Conservation (phyloP, 306 rosid genomes). For the Sicyos baderoa region DNA sequence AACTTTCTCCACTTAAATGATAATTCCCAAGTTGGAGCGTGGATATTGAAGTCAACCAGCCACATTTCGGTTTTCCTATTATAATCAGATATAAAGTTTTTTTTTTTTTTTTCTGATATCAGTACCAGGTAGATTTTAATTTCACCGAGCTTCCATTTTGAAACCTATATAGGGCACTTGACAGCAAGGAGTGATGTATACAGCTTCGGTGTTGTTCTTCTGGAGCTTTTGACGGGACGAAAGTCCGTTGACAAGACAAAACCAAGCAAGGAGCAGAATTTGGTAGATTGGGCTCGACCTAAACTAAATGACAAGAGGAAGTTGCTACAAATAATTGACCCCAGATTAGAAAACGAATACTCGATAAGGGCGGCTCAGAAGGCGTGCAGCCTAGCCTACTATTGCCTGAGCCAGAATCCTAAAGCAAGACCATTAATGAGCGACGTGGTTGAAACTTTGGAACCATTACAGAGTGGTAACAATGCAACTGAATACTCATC, state of each 20-base stretch:
- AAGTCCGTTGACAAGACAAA: conserved; percentile 90
- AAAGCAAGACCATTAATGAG: conserved; percentile 99
- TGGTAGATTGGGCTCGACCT: conserved; percentile 99
- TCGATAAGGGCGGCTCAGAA: conserved; percentile 95
- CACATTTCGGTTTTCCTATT: background rate
- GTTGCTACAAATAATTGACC: conserved; percentile 89
- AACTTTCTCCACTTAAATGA: background rate
- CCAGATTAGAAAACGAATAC: conserved; percentile 86
- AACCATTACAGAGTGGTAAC: conserved; percentile 75
- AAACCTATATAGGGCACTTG: conserved; percentile 69
- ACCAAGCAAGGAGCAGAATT: conserved; percentile 89
- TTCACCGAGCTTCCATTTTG: conserved; percentile 14
- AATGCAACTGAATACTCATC: conserved; percentile 49
- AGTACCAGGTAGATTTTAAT: background rate
- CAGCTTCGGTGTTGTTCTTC: conserved; percentile 96
- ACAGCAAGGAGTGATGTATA: conserved; percentile 97
- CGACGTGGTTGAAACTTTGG: conserved; percentile 93
- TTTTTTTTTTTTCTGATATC: background rate
- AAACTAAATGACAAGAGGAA: conserved; percentile 95
- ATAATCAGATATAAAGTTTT: conserved; percentile 7
- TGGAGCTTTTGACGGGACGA: conserved; percentile 94
- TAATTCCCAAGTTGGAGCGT: background rate
- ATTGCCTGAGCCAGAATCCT: conserved; percentile 95
- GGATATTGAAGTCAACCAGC: background rate
- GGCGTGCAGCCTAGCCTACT: conserved; percentile 98